Evolutionary conservation across 371 early-diverging fungal genomes (phyloP).

Genomic region (Lichtheimia corymbifera): DNA sequence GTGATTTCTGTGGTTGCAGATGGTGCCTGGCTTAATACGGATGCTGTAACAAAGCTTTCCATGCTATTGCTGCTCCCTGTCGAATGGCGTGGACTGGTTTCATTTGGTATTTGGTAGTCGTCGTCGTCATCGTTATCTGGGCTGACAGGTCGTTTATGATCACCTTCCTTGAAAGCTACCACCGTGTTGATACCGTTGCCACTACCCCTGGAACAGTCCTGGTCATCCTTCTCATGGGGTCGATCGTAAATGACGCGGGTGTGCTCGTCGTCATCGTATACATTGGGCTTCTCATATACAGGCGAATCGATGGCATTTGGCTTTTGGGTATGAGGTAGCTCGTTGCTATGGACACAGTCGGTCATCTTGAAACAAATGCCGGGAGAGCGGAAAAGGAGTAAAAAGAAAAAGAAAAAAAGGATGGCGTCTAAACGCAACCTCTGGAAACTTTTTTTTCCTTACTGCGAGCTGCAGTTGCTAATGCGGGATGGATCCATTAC

Average conservation of each 20-base stretch:
- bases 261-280: constrained; percentile 19
- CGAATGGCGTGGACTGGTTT: neutral
- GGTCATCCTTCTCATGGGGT: constrained; percentile 7
- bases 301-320: constrained; percentile 27
- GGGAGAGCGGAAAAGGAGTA: too few species aligned
- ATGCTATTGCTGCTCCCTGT: neutral
- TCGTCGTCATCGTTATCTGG: constrained; percentile 9
- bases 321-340: constrained; percentile 15
- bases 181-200: constrained; percentile 16
- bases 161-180: constrained; percentile 3
- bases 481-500: too few species aligned
- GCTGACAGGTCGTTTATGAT: constrained; percentile 17
- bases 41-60: constrained; percentile 7
- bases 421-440: too few species aligned
- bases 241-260: constrained; percentile 3
- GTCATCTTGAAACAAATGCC: constrained; percentile 5
- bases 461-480: too few species aligned
- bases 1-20: constrained; percentile 9
- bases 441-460: too few species aligned
- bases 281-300: constrained; percentile 26
- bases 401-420: too few species aligned
- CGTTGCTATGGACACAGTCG: neutral
- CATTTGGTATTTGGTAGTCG: neutral
- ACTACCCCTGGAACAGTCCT: neutral
- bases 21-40: constrained; percentile 17